Conservation (phyloP, 306 rosid species). For the Hippophae tibetana region DNA sequence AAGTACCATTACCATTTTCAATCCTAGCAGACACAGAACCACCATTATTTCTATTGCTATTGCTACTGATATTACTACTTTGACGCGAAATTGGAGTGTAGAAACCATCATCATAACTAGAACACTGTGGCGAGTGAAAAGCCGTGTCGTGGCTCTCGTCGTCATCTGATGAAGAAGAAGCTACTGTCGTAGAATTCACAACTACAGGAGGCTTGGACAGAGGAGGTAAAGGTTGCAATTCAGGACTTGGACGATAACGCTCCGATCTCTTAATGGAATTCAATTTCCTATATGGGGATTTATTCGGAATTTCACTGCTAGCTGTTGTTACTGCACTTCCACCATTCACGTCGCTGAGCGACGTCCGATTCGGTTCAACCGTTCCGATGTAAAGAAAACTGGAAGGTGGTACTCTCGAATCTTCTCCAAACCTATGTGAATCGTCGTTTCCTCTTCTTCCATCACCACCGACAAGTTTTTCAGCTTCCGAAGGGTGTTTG, state of each 20-base stretch:
- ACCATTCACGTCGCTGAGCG: constrained; percentile 13
- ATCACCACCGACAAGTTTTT: constrained; percentile 37
- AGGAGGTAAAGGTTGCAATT: constrained; percentile 88
- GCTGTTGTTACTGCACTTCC: constrained; percentile 6
- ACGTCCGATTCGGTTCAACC: constrained; percentile 50
- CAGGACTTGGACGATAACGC: constrained; percentile 89
- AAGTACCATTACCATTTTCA: background rate
- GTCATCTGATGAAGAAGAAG: constrained; percentile 27
- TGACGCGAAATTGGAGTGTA: constrained; percentile 68
- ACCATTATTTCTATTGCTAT: constrained; percentile 14
- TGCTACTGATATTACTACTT: constrained; percentile 15
- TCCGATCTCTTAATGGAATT: constrained; percentile 69
- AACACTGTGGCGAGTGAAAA: constrained; percentile 72
- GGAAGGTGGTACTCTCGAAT: constrained; percentile 46
- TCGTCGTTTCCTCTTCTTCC: constrained; percentile 9
- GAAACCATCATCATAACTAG: constrained; percentile 53
- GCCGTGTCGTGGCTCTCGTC: constrained; percentile 46
- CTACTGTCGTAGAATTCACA: constrained; percentile 36
- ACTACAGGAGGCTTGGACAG: constrained; percentile 30
- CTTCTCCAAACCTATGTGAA: constrained; percentile 29
- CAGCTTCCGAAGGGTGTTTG: constrained; percentile 50
- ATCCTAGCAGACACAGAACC: background rate
- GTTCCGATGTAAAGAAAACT: constrained; percentile 82
- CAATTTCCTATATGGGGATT: constrained; percentile 67
- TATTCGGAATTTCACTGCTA: constrained; percentile 21